These are phyloP conservation scores for Russula earlei DNA, from an alignment of 768 basidiomycete species.

Conservation along the genomic window DNA sequence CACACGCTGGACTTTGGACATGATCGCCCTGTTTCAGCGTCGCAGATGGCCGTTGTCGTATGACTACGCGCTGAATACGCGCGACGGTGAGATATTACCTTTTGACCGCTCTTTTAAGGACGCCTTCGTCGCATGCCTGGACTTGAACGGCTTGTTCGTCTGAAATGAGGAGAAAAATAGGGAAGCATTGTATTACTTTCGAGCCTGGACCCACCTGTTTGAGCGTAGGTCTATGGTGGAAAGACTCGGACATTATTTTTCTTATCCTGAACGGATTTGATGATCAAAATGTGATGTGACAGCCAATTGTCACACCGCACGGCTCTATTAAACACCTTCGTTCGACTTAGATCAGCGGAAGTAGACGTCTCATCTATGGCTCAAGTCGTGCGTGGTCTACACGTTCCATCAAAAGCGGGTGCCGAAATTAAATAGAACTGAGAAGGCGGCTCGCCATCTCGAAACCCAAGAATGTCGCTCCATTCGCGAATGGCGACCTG, in stretches of 20 bases:
- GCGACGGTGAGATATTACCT: slow-evolving; percentile 39
- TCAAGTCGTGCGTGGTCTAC: neutral
- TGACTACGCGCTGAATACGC: neutral
- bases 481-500: slow-evolving; percentile 93
- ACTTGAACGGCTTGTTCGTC: slow-evolving; percentile 92
- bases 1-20: neutral
- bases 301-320: neutral
- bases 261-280: too few species aligned
- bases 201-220: slow-evolving; percentile 53
- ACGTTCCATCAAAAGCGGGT: neutral
- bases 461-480: slow-evolving; percentile 92
- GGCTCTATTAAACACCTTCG: neutral
- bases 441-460: slow-evolving; percentile 80
- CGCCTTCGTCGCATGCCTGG: slow-evolving; percentile 80
- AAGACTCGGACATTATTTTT: slow-evolving; percentile 31
- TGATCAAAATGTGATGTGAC: slow-evolving; percentile 4
- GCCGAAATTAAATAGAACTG: slow-evolving; percentile 26
- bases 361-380: neutral
- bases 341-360: too few species aligned
- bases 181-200: neutral
- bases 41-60: neutral
- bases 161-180: slow-evolving; percentile 24
- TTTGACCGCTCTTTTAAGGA: slow-evolving; percentile 77
- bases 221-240: slow-evolving; percentile 72
- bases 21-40: neutral